Base-by-base conservation (phyloP, 2,329 filamentous ascomycete species). In the Trichoderma sp. region DNA sequence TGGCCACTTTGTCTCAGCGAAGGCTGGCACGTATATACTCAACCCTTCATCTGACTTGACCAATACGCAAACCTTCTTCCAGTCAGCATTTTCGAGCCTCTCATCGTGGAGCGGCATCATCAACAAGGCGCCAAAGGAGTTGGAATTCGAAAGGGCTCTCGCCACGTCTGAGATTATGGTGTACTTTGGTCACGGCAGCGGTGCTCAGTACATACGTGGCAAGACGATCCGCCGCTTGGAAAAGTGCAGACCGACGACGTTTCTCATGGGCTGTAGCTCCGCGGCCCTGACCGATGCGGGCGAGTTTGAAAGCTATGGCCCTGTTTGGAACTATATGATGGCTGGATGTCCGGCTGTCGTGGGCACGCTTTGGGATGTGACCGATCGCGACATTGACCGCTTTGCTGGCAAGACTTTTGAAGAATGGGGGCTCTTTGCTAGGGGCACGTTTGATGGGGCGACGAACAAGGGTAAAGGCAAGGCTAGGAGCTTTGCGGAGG, bases 351-450 rank as follows among this genome's bases (percentile, higher is more conserved):
- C 94, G 4, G 94, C 95, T 0, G 89, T 98, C 11, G 90, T 98
- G 2, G 96, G 94, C 59, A 98, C 95, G 17, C 85, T 99, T 47
- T 99, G 96, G 96, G 96, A 99, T 81, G 96, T 99, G 64, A 99
- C 96, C 11, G 96, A 99, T 80, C 93, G 93, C 77, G 96, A 99
- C 80, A 97, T 98, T 80, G 97, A 99, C 83, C 92, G 95, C 20
- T 97, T 97, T 80, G 93, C 95, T 0, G 90, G 91, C 39, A 86
- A 88, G 30, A 85, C 92, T 3, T 92, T 97, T 79, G 92, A 96
- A 79, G 87, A 92, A 76, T 99, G 96, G 96, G 96, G 96, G 0
- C 80, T 99, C 7, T 84, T 92, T 68, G 78, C 81, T 1, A 76
- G 76, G 80, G 86, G 86, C 71, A 80, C 84, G 8, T 86, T 84